Base-by-base conservation (phyloP, 352 stramenopile genomes). In the Pythium apleroticum region DNA sequence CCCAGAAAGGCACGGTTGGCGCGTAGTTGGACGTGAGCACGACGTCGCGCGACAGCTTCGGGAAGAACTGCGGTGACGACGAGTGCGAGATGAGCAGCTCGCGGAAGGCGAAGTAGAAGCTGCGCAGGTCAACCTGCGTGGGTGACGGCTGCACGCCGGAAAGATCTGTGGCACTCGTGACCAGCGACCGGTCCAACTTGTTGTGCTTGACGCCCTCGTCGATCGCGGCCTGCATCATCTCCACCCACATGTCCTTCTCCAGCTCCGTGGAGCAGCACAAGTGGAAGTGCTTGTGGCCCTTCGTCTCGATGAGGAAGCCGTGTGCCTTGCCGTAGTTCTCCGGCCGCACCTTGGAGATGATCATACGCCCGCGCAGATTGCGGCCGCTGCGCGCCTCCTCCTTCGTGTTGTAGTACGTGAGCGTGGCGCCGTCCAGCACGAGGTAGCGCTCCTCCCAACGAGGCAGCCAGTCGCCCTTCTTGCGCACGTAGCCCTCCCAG, bases 201-300 rank as follows among this genome's bases (percentile, higher is more conserved):
- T 68, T 65, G 69, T 77, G 66, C 60, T 74, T 76, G 46, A 77
- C 74, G 14, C 75, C 74, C 66, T 94, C 86, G 48, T 95, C 88
- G 66, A 96, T 91, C 12, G 88, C 88, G 10, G 88, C 86, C 62
- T 93, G 84, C 88, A 96, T 96, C 88, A 96, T 96, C 68, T 96
- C 88, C 54, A 96, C 80, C 88, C 88, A 96, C 88, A 95, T 96
- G 57, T 96, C 88, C 57, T 96, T 96, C 68, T 96, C 88, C 27
- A 96, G 68, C 63, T 95, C 88, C 9, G 86, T 94, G 8, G 86
- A 67, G 67, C 88, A 96, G 70, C 88, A 96, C 35, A 96, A 58
- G 57, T 96, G 88, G 65, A 96, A 96, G 56, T 89, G 80, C 65
- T 96, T 96, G 76, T 96, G 88, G 22, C 86, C 83, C 58, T 88